Evolutionary conservation across 1,139 yeast genomes (phyloP).

Genomic region (Suhomyces taliae): DNA sequence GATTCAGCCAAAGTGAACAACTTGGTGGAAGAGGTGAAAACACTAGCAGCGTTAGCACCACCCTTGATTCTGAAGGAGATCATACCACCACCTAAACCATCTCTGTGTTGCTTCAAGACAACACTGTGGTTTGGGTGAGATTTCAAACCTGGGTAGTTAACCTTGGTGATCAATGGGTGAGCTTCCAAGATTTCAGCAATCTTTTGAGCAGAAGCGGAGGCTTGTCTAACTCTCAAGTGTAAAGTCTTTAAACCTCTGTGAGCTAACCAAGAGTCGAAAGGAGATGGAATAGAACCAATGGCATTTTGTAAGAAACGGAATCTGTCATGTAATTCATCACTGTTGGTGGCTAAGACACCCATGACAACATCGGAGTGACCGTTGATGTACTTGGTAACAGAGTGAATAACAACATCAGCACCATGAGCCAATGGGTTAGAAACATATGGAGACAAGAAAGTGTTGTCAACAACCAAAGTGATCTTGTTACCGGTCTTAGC

Average conservation of each 20-base stretch:
- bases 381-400: constrained; percentile 87
- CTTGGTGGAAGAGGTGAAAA: constrained; percentile 72
- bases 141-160: constrained; percentile 81
- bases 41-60: constrained; percentile 74
- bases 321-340: constrained; percentile 58
- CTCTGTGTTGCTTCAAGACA: constrained; percentile 75
- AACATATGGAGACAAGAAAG: constrained; percentile 90
- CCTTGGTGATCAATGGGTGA: constrained; percentile 57
- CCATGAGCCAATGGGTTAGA: constrained; percentile 83
- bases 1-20: constrained; percentile 87
- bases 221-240: constrained; percentile 75
- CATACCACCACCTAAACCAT: constrained; percentile 90
- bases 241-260: constrained; percentile 90
- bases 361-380: constrained; percentile 92
- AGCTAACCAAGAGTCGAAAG: constrained; percentile 90
- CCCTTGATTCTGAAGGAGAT: constrained; percentile 84
- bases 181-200: constrained; percentile 66
- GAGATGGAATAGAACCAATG: constrained; percentile 85
- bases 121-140: constrained; percentile 63
- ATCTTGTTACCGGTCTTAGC: constrained; percentile 48
- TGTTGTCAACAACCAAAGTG: constrained; percentile 82
- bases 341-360: constrained; percentile 78
- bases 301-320: constrained; percentile 84
- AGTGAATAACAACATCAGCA: constrained; percentile 85
- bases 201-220: constrained; percentile 63